These are phyloP conservation scores for Plasmodium gonderi DNA, from an alignment of 169 alveolate genomes.

Conservation along the genomic window DNA sequence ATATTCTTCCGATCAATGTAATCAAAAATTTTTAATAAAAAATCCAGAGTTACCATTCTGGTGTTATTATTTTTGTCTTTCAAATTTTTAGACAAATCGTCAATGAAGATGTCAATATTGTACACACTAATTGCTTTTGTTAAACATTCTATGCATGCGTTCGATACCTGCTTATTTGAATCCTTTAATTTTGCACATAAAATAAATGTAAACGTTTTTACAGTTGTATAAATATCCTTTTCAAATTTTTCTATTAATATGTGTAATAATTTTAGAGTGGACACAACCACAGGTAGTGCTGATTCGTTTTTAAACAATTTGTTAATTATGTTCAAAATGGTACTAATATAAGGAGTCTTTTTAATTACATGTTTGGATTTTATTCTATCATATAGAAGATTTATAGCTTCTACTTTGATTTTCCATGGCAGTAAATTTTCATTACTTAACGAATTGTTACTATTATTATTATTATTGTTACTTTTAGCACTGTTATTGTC, in stretches of 20 bases:
- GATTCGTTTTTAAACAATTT: constrained; percentile 67
- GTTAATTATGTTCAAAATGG: constrained; percentile 30
- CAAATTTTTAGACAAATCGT: constrained; percentile 57
- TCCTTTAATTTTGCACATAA: constrained; percentile 66
- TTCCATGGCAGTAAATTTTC: constrained; percentile 75
- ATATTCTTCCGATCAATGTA: constrained; percentile 29
- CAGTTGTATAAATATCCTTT: constrained; percentile 52
- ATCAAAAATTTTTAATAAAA: constrained; percentile 34
- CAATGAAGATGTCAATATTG: constrained; percentile 41
- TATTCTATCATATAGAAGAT: constrained; percentile 48
- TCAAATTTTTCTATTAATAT: constrained; percentile 61
- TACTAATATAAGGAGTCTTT: constrained; percentile 43
- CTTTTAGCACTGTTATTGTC: constrained; percentile 6
- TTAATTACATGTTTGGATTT: constrained; percentile 46
- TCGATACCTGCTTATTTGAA: constrained; percentile 71
- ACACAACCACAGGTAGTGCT: constrained; percentile 69
- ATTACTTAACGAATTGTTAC: constrained; percentile 34
- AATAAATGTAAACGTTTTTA: constrained; percentile 23
- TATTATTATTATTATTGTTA: background rate
- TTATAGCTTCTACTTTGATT: constrained; percentile 74
- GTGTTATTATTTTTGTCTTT: constrained; percentile 74
- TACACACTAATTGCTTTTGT: constrained; percentile 35
- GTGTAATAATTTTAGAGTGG: constrained; percentile 34
- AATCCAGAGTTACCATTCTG: constrained; percentile 46
- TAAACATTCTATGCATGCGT: constrained; percentile 74